Conservation (phyloP, 2,329 filamentous ascomycete genomes). For the Conoideocrella luteorostrata region DNA sequence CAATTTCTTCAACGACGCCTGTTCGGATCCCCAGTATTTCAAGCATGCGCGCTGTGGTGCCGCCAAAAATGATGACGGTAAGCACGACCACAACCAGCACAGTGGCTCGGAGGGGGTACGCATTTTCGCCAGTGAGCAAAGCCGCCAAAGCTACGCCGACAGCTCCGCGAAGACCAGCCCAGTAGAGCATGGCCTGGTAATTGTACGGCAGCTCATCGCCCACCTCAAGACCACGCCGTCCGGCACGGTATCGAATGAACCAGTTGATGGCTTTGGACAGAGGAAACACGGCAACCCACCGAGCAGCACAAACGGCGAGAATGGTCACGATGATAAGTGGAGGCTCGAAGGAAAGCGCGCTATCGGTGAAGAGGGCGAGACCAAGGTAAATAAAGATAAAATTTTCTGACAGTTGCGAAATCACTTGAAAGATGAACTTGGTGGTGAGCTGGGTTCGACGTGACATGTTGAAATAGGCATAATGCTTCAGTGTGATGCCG, state of each 20-base stretch:
- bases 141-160: slow-evolving; percentile 93
- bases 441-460: slow-evolving; percentile 93
- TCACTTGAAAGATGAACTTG: slow-evolving; percentile 93
- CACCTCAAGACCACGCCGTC: slow-evolving; percentile 64
- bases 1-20: slow-evolving; percentile 91
- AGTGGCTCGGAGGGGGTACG: slow-evolving; percentile 78
- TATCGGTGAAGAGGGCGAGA: slow-evolving; percentile 88
- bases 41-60: slow-evolving; percentile 94
- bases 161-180: slow-evolving; percentile 90
- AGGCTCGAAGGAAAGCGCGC: slow-evolving; percentile 81
- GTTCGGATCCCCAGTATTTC: slow-evolving; percentile 96
- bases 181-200: slow-evolving; percentile 99
- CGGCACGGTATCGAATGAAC: slow-evolving; percentile 81
- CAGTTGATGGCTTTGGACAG: slow-evolving; percentile 85
- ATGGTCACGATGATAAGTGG: slow-evolving; percentile 92
- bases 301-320: slow-evolving; percentile 81
- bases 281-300: slow-evolving; percentile 93
- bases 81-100: slow-evolving; percentile 96
- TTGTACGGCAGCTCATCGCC: slow-evolving; percentile 87
- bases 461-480: slow-evolving; percentile 99
- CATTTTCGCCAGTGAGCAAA: slow-evolving; percentile 75
- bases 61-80: slow-evolving; percentile 97
- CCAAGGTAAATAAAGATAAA: slow-evolving; percentile 99
- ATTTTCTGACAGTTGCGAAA: slow-evolving; percentile 93
- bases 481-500: slow-evolving; percentile 96